Evolutionary conservation across 148 eudicot species (phyloP).

Genomic region (Polygonum maritimum): DNA sequence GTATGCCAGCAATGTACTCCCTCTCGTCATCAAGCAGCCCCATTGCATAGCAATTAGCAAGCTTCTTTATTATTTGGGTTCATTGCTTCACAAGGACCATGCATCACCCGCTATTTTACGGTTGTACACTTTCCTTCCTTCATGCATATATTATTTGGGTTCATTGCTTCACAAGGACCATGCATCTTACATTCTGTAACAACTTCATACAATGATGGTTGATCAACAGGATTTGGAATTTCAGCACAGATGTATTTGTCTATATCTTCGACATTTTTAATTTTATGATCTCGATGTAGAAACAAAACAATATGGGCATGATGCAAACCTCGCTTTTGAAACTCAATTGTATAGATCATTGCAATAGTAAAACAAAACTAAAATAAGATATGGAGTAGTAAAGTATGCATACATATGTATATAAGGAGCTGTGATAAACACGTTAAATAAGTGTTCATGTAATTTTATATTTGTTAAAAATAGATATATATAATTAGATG

Average conservation of each 20-base stretch:
- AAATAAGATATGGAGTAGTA: not conserved
- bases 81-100: not conserved
- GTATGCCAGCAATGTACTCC: too few relatives aligned
- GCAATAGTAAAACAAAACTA: not conserved
- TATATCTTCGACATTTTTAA: too few relatives aligned
- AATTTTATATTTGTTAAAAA: too few relatives aligned
- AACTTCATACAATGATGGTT: not conserved
- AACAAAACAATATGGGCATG: not conserved
- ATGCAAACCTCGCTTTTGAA: constrained; percentile 1
- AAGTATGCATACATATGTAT: too few relatives aligned
- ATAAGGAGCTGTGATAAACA: too few relatives aligned
- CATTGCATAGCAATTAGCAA: too few relatives aligned
- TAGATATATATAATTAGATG: too few relatives aligned
- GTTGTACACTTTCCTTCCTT: not conserved
- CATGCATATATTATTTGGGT: not conserved
- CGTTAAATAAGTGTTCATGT: too few relatives aligned
- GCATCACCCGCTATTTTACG: not conserved
- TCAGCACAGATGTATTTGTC: not conserved
- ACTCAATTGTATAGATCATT: constrained; percentile 3
- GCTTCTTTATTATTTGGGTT: not conserved
- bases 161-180: not conserved
- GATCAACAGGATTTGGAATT: not conserved
- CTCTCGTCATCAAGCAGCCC: too few relatives aligned
- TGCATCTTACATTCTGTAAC: not conserved
- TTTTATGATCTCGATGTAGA: too few relatives aligned